phyloP scores from a whole-genome alignment of 2,329 filamentous ascomycete genomes.

The Cladophialophora carrionii region DNA sequence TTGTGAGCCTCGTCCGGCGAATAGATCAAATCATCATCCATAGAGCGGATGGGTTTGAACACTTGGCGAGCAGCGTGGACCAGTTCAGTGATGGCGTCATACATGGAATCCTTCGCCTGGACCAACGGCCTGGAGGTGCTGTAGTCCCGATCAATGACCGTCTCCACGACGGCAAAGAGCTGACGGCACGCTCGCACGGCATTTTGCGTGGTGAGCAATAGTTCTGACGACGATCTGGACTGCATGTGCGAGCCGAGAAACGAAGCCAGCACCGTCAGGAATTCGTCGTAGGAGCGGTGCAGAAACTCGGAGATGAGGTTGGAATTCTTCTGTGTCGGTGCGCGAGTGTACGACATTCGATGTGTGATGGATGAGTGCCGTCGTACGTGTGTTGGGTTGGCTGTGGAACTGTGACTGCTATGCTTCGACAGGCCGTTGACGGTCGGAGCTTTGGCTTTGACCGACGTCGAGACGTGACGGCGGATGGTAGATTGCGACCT shows the following conservation, averaged over 20 bases:
- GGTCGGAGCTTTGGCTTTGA: constrained; percentile 13
- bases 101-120: constrained; percentile 74
- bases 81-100: constrained; percentile 75
- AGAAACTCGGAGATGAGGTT: constrained; percentile 84
- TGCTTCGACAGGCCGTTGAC: constrained; percentile 13
- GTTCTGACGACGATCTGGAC: constrained; percentile 83
- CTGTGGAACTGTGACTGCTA: constrained; percentile 29
- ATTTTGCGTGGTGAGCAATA: constrained; percentile 79
- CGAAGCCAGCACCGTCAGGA: constrained; percentile 86
- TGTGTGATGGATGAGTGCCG: constrained; percentile 65
- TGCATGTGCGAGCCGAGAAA: constrained; percentile 94
- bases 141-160: constrained; percentile 76
- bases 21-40: constrained; percentile 74
- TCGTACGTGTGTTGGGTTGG: constrained; percentile 40
- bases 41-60: constrained; percentile 68
- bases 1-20: constrained; percentile 77
- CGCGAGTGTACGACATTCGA: constrained; percentile 73
- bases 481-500: constrained; percentile 15
- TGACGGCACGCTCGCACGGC: constrained; percentile 80
- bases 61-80: constrained; percentile 80
- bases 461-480: constrained; percentile 15
- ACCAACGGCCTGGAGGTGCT: constrained; percentile 68
- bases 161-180: constrained; percentile 77
- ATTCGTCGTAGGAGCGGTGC: constrained; percentile 78
- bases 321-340: constrained; percentile 64